These are phyloP conservation scores for Coniochaeta sp. DNA, from an alignment of 2,329 filamentous ascomycete species.

Conservation along the genomic window DNA sequence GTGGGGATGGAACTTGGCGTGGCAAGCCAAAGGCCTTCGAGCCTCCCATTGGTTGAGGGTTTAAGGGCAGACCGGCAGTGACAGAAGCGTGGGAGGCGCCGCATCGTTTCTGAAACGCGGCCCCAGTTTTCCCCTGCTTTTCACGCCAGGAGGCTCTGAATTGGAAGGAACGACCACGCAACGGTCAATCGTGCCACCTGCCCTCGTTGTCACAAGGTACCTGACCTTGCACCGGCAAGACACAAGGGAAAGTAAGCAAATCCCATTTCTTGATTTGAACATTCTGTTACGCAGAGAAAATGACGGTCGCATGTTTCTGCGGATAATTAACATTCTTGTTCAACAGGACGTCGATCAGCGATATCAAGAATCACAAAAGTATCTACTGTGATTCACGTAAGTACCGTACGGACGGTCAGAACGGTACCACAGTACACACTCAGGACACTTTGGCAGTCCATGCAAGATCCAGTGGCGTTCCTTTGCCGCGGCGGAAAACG, in stretches of 20 bases:
- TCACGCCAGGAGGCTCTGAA: not conserved
- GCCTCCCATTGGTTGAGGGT: not conserved
- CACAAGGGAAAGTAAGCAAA: not conserved
- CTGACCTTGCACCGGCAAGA: not conserved
- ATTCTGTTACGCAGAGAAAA: not conserved
- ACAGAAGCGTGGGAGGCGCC: not conserved
- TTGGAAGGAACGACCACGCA: not conserved
- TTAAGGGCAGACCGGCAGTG: not conserved
- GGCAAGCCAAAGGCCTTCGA: not conserved
- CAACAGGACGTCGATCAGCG: not conserved
- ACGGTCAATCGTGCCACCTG: not conserved
- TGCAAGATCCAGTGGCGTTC: not conserved
- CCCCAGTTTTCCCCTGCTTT: not conserved
- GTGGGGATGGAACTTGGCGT: not conserved
- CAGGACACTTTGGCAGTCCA: not conserved
- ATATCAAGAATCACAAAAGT: not conserved
- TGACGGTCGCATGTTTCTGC: not conserved
- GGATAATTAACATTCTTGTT: not conserved
- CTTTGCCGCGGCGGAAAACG: not conserved
- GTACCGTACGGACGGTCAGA: too few species aligned
- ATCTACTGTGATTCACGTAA: too few species aligned
- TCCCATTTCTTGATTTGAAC: not conserved
- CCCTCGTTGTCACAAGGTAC: not conserved
- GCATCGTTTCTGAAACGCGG: constrained; percentile 2
- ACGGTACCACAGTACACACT: not conserved